Evolutionary conservation across 495 filamentous ascomycete genomes (phyloP), one percentile per base, ranked within the genome.

Genomic region (Hypomontagnella submonticulosa): DNA sequence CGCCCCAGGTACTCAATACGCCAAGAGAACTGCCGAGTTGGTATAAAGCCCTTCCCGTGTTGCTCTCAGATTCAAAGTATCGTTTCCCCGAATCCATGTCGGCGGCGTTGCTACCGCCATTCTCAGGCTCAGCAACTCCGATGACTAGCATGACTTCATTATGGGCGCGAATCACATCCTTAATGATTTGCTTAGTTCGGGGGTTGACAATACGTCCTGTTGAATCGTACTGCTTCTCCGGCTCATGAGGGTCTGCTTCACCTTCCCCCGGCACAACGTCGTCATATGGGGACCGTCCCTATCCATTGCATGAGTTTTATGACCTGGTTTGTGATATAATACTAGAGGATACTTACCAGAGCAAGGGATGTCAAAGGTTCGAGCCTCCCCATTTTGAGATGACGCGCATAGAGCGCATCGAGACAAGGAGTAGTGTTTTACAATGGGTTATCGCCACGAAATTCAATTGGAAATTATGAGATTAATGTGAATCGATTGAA

Each of bases 251-350:
- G 59, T 86, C 81, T 20, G 73, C 74, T 61, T 81, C 67, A 0
- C 79, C 74, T 69, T 71, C 74, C 73, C 73, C 73, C 38, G 69
- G 55, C 52, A 87, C 80, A 11, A 88, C 85, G 49, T 85, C 80
- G 67, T 92, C 88, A 57, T 90, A 92, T 47, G 88, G 88, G 7
- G 88, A 91, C 11, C 90, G 84, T 57, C 89, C 90, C 89, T 89
- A 52, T 51, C 12, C 12, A 40, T 15, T 23, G 30, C 23, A 56
- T 68, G 1, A 71, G 59, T 44, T 46, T 18, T n/a, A 18, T 9
- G 20, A 0, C 10, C 10, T 12, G 27, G 32, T 7, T 19, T 9
- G 12, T 46, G 27, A 40, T 36, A 42, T 55, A 2, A 42, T 47
- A 44, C 20, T 10, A n/a, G 27, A 40, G 19, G 11, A 10, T 23